phyloP scores from a whole-genome alignment of 139 green algal species.

The Coelastrella sp. region DNA sequence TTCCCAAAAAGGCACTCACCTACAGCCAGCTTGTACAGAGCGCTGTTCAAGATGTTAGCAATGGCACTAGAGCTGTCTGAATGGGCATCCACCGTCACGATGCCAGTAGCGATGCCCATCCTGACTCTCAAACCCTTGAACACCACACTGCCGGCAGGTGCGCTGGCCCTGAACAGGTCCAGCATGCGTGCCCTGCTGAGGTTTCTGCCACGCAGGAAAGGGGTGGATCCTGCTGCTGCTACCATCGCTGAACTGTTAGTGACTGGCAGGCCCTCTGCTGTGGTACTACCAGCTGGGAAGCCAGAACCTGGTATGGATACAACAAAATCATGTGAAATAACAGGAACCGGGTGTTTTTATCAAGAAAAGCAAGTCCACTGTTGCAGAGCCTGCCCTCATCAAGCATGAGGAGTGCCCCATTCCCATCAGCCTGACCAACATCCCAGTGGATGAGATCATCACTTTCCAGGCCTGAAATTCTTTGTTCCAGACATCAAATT shows the following conservation, averaged over 20 bases:
- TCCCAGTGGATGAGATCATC: too few species aligned
- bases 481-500: too few species aligned
- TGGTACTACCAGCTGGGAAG: not conserved
- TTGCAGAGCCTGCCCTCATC: too few species aligned
- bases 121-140: conserved; percentile 60
- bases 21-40: conserved; percentile 31
- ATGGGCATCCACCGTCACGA: conserved; percentile 26
- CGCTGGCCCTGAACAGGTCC: not conserved
- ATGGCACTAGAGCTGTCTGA: not conserved
- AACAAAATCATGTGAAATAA: not conserved
- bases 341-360: too few species aligned
- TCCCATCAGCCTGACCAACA: too few species aligned
- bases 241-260: not conserved
- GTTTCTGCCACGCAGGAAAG: not conserved
- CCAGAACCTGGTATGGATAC: not conserved
- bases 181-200: conserved; percentile 15
- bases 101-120: conserved; percentile 62
- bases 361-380: too few species aligned
- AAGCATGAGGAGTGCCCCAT: too few species aligned
- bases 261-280: not conserved
- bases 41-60: conserved; percentile 31
- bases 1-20: too few species aligned
- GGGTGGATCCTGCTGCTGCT: not conserved
- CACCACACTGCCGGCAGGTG: not conserved
- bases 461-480: too few species aligned